Conservation (phyloP, 352 stramenopile species). For the Globisporangium cylindrosporum region DNA sequence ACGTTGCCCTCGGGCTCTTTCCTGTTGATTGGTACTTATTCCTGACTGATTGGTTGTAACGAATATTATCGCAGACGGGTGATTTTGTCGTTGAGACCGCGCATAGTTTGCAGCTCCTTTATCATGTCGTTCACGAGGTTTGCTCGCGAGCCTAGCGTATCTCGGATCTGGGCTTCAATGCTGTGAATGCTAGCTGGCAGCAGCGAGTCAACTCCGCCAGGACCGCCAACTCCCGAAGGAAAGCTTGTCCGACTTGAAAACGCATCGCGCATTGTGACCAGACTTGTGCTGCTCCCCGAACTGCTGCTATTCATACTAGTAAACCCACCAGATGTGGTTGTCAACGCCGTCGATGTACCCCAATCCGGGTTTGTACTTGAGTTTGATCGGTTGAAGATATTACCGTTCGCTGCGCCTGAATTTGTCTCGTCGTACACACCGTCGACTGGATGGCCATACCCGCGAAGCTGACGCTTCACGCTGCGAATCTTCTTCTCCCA, state of each 20-base stretch:
- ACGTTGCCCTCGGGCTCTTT: neutral
- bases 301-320: slow-evolving; percentile 6
- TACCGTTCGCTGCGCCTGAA: neutral
- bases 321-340: neutral
- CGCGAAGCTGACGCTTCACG: slow-evolving; percentile 17
- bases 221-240: neutral
- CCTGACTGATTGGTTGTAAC: neutral
- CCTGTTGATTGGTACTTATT: neutral
- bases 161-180: slow-evolving; percentile 28
- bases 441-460: slow-evolving; percentile 7
- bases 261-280: slow-evolving; percentile 18
- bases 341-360: neutral
- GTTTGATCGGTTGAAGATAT: neutral
- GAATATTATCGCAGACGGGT: slow-evolving; percentile 14
- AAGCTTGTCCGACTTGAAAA: slow-evolving; percentile 9
- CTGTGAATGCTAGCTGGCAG: slow-evolving; percentile 22
- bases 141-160: slow-evolving; percentile 27
- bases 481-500: slow-evolving; percentile 41
- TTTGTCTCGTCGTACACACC: neutral
- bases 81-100: slow-evolving; percentile 24
- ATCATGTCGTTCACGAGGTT: slow-evolving; percentile 29
- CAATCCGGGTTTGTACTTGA: neutral
- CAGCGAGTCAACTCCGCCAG: slow-evolving; percentile 17
- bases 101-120: slow-evolving; percentile 25
- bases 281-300: slow-evolving; percentile 28